These are phyloP conservation scores for Trichoderma cornu-damae DNA, from an alignment of 2,329 filamentous ascomycete genomes.

Conservation along the genomic window DNA sequence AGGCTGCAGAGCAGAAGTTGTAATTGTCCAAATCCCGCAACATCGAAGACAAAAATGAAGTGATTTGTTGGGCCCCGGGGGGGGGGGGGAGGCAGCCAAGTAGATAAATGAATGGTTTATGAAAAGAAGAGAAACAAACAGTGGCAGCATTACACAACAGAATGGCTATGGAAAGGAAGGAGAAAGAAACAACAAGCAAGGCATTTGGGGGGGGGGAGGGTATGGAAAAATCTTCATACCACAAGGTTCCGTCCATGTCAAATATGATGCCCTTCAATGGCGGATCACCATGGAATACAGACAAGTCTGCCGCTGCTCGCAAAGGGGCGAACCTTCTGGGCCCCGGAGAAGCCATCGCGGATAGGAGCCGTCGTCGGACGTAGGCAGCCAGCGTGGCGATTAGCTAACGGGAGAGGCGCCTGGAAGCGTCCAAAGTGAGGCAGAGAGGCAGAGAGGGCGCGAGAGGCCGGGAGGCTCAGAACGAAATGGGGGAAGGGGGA, in stretches of 20 bases:
- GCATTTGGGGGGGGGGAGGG: background rate
- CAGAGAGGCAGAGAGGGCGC: background rate
- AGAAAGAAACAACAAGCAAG: background rate
- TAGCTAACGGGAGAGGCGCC: background rate
- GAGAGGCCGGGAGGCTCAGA: conserved; percentile 22
- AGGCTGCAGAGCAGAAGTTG: background rate
- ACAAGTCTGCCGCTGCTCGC: conserved; percentile 30
- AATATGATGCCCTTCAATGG: conserved; percentile 65
- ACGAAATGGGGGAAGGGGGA: conserved; percentile 15
- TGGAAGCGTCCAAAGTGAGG: background rate
- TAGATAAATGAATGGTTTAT: background rate
- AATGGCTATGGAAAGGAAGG: background rate
- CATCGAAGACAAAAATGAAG: background rate
- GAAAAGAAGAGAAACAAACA: background rate
- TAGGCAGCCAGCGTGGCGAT: conserved; percentile 10
- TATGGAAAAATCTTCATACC: conserved; percentile 60
- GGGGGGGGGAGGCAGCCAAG: background rate
- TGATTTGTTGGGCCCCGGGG: no score
- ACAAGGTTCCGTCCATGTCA: conserved; percentile 92
- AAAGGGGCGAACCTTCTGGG: conserved; percentile 54
- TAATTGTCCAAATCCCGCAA: background rate
- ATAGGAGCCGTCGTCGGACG: conserved; percentile 14
- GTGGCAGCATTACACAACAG: background rate
- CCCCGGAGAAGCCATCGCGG: conserved; percentile 39
- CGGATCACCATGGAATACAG: conserved; percentile 35